Conservation (phyloP, 768 basidiomycete species). For the Lactarius hatsudake region DNA sequence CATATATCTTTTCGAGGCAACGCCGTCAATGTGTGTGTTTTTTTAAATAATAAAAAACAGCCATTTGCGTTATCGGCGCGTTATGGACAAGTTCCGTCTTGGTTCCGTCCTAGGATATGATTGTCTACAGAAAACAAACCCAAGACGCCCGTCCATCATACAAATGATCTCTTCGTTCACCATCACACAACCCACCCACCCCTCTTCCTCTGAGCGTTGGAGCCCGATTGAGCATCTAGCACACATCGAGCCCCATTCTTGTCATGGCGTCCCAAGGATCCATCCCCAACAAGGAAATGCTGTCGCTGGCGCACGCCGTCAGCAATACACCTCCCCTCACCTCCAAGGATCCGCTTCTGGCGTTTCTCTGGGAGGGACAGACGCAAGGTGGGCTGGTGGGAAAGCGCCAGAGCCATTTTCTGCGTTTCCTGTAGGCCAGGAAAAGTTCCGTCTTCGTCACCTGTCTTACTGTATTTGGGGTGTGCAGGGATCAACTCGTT, state of each 20-base stretch:
- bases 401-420: constrained; percentile 16
- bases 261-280: background rate
- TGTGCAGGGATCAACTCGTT: constrained; percentile 29
- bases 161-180: background rate
- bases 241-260: background rate
- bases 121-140: background rate
- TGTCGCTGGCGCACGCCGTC: background rate
- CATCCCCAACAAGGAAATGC: background rate
- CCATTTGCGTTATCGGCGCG: too few species aligned
- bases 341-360: constrained; percentile 8
- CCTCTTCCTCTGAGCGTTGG: background rate
- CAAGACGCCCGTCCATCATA: background rate
- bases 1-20: background rate
- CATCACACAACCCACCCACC: background rate
- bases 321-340: too few species aligned
- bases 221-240: background rate
- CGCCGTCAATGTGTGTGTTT: background rate
- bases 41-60: too few species aligned
- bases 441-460: background rate
- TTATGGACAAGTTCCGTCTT: background rate
- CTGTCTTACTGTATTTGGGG: background rate
- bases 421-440: constrained; percentile 21
- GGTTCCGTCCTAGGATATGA: background rate
- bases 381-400: constrained; percentile 12
- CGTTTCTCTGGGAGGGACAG: constrained; percentile 23